These are phyloP conservation scores for Aspergillus piperis DNA, from an alignment of 2,329 filamentous ascomycete genomes.

Conservation along the genomic window DNA sequence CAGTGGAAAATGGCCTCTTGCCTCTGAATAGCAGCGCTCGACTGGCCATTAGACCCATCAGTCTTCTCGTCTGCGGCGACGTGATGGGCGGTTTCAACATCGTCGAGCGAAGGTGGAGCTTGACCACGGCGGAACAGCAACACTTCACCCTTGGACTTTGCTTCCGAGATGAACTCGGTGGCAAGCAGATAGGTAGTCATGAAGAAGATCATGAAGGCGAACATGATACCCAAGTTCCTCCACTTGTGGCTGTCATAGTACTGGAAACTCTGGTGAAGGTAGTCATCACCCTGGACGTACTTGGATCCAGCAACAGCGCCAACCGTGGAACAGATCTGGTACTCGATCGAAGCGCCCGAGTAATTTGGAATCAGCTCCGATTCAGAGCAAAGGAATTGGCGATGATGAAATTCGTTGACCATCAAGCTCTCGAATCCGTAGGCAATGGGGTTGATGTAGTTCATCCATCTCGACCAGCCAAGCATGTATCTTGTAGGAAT, in stretches of 20 bases:
- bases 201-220: constrained; percentile 66
- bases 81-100: constrained; percentile 29
- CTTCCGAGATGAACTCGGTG: constrained; percentile 63
- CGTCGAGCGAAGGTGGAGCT: constrained; percentile 47
- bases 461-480: constrained; percentile 80
- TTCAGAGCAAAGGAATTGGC: constrained; percentile 56
- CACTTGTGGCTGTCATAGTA: constrained; percentile 65
- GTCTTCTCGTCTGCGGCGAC: constrained; percentile 37
- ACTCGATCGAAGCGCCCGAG: constrained; percentile 24
- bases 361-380: constrained; percentile 49
- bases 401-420: constrained; percentile 76
- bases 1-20: constrained; percentile 83
- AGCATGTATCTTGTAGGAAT: constrained; percentile 63
- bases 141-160: constrained; percentile 75
- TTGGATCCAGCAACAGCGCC: constrained; percentile 58
- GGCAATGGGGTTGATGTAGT: constrained; percentile 75
- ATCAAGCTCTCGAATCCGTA: constrained; percentile 81
- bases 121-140: constrained; percentile 73
- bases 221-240: constrained; percentile 69
- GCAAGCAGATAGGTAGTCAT: constrained; percentile 62
- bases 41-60: constrained; percentile 25
- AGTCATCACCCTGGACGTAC: constrained; percentile 60
- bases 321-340: constrained; percentile 60
- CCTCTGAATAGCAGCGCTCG: constrained; percentile 53
- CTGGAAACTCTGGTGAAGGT: constrained; percentile 56